Evolutionary conservation across 495 filamentous ascomycete species (phyloP).

Genomic region (Mytilinidion resinicola): DNA sequence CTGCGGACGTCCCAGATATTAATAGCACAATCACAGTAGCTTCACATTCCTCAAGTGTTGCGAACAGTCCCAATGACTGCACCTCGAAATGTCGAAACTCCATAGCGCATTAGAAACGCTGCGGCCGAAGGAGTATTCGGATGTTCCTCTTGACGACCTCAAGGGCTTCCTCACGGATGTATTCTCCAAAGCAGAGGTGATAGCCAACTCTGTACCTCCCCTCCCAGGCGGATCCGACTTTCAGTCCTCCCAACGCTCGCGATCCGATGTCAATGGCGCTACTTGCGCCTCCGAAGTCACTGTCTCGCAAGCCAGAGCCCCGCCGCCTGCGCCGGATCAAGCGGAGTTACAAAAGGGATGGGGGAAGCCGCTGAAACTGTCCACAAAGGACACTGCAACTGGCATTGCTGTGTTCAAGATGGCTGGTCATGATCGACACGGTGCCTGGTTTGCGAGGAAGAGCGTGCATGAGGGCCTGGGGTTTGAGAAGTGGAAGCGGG

Average conservation of each 20-base stretch:
- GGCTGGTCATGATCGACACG: constrained; percentile 68
- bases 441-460: constrained; percentile 81
- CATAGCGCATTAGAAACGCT: constrained; percentile 71
- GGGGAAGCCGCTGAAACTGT: constrained; percentile 74
- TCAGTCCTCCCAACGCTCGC: constrained; percentile 33
- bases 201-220: constrained; percentile 74
- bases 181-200: constrained; percentile 58
- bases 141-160: constrained; percentile 50
- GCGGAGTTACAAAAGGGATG: constrained; percentile 67
- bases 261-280: constrained; percentile 37
- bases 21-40: too few species aligned
- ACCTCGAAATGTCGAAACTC: constrained; percentile 37
- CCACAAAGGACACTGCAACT: constrained; percentile 64
- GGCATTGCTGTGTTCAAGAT: constrained; percentile 76
- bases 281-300: constrained; percentile 44
- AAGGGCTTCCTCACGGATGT: constrained; percentile 51
- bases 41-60: too few species aligned
- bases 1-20: too few species aligned
- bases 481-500: constrained; percentile 64
- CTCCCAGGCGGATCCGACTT: constrained; percentile 36
- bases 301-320: constrained; percentile 47
- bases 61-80: not conserved
- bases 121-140: constrained; percentile 60
- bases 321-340: constrained; percentile 43
- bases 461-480: constrained; percentile 72